Percentiles rank a stretch among this genome's conserved stretches.
Conservation (phyloP, 2,329 filamentous ascomycete genomes). For the Colletotrichum chrysophilum region DNA sequence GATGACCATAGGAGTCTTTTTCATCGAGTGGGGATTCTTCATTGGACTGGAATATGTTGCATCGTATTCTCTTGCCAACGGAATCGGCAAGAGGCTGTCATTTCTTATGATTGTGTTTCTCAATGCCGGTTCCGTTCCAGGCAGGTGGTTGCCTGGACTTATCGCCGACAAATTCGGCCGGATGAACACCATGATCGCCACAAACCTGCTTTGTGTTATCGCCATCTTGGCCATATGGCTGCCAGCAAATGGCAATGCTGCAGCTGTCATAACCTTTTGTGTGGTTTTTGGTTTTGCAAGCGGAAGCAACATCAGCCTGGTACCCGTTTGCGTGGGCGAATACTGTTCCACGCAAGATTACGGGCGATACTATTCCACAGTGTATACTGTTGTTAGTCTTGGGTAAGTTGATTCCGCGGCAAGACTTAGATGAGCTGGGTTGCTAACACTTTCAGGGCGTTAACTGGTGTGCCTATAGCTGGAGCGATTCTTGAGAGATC, state of each 20-base stretch:
- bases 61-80: neutral
- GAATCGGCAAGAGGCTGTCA: neutral
- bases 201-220: neutral
- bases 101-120: neutral
- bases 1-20: neutral
- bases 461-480: neutral
- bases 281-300: neutral
- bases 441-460: neutral
- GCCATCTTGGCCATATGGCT: neutral
- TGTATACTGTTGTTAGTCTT: neutral
- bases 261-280: neutral
- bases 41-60: neutral
- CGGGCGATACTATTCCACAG: neutral
- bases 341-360: neutral
- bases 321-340: neutral
- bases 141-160: neutral
- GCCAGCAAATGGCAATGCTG: neutral
- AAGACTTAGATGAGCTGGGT: rapidly evolving
- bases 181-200: neutral
- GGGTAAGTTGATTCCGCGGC: neutral
- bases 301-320: neutral
- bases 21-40: neutral
- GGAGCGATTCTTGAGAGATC: neutral
- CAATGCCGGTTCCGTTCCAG: neutral
- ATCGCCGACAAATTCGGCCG: neutral